Percentiles rank a stretch among this genome's conserved stretches.
Conservation (phyloP, 73 alveolate species). For the Paramecium pentaurelia region DNA sequence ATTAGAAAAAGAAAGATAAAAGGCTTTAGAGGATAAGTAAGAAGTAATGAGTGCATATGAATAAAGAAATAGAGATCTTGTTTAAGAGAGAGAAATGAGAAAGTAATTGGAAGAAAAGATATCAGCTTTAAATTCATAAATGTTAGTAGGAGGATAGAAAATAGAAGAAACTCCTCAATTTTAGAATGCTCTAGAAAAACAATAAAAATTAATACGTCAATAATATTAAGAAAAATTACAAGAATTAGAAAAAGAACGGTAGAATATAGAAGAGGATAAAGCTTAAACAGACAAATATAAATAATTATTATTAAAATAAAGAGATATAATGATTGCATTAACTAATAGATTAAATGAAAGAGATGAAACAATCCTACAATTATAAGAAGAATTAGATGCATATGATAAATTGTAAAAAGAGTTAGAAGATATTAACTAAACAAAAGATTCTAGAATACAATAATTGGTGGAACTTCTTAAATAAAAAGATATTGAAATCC, state of each 20-base stretch:
- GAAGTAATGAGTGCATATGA: constrained; percentile 96
- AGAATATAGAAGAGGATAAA: constrained; percentile 91
- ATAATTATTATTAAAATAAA: constrained; percentile 93
- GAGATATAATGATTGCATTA: constrained; percentile 99
- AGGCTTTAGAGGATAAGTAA: constrained; percentile 94
- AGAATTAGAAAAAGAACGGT: constrained; percentile 94
- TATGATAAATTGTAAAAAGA: constrained; percentile 88
- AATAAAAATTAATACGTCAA: constrained; percentile 71
- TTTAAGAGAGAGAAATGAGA: constrained; percentile 93
- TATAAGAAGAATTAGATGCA: constrained; percentile 95
- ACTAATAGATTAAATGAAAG: constrained; percentile 98
- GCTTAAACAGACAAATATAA: constrained; percentile 96
- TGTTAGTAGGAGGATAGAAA: constrained; percentile 96
- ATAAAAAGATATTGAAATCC: neutral
- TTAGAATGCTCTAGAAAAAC: constrained; percentile 90
- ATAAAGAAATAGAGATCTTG: constrained; percentile 87
- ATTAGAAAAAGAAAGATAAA: constrained; percentile 89
- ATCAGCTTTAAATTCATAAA: constrained; percentile 89
- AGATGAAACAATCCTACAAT: constrained; percentile 96
- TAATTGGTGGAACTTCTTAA: constrained; percentile 28
- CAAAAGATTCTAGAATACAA: constrained; percentile 20
- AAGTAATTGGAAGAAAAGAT: constrained; percentile 95
- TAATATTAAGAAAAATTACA: constrained; percentile 87
- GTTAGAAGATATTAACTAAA: constrained; percentile 69
- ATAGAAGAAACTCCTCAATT: constrained; percentile 97